Evolutionary conservation across 2,329 filamentous ascomycete species (phyloP), one percentile per base, ranked within the genome.

Genomic region (Orbilia blumenaviensis): DNA sequence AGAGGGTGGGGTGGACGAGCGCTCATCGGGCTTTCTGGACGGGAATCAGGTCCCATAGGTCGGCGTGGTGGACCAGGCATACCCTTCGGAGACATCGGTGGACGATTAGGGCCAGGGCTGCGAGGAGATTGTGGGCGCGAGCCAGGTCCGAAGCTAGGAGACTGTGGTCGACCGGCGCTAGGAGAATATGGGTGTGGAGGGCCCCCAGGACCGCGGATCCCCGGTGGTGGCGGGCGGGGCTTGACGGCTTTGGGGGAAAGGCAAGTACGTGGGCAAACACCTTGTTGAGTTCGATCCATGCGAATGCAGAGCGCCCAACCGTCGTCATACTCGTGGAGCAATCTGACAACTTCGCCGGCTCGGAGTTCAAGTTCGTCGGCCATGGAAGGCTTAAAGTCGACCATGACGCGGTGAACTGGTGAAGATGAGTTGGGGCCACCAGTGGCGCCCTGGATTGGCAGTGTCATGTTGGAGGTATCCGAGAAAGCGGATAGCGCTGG

Each of bases 281-380:
- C 95, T 85, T 98, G 94, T 80, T 92, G 87, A 76, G 93, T 94
- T 78, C 93, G 91, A 83, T 98, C 94, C 80, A 98, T 90, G 78
- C 91, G 91, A 79, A 93, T 91, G 83, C 93, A 97, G 66, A 98
- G 92, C 81, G 94, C 92, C 95, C 95, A 99, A 81, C 95, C 95
- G 84, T 99, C 95, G 82, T 99, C 95, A 81, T 98, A 99, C 84
- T 97, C 94, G 81, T 98, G 94, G 62, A 98, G 86, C 78, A 99
- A 86, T 78, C 94, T 89, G 60, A 98, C 92, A 56, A 99, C 86
- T 78, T 96, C 90, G 62, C 95, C 95, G 71, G 90, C 88, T 78
- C 86, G 88, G 48, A 99, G 87, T 78, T 89, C 91, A 81, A 99
- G 86, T 84, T 99, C 95, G 81, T 99, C 95, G 4, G 93, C 91